phyloP scores from a whole-genome alignment of 768 basidiomycete genomes.

The Suillus discolor region DNA sequence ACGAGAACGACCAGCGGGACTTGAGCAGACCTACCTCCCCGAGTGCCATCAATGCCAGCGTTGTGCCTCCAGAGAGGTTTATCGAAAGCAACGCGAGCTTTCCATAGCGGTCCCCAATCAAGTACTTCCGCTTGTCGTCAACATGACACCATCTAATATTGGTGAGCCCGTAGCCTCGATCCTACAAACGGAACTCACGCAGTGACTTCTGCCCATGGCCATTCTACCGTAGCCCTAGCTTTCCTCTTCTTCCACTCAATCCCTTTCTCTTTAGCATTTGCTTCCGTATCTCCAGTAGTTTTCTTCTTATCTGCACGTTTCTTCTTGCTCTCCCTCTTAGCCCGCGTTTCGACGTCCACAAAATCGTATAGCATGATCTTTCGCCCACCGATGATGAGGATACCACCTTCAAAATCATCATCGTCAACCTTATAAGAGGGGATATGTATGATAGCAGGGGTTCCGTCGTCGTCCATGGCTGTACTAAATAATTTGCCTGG shows the following conservation, averaged over 20 bases:
- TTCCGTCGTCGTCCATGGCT: slow-evolving; percentile 32
- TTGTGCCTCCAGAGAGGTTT: slow-evolving; percentile 39
- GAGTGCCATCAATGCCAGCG: slow-evolving; percentile 59
- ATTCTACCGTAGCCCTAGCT: slow-evolving; percentile 56
- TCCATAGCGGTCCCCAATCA: slow-evolving; percentile 75
- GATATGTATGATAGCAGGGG: slow-evolving; percentile 44
- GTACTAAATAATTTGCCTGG: slow-evolving; percentile 46
- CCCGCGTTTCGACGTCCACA: slow-evolving; percentile 46
- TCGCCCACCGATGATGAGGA: slow-evolving; percentile 70
- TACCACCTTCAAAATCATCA: slow-evolving; percentile 56
- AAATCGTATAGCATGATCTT: slow-evolving; percentile 66
- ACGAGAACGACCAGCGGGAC: slow-evolving; percentile 8
- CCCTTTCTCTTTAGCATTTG: slow-evolving; percentile 51
- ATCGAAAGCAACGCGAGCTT: slow-evolving; percentile 67
- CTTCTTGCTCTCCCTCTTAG: slow-evolving; percentile 57
- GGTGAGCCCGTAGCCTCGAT: slow-evolving; percentile 2
- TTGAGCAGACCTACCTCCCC: slow-evolving; percentile 59
- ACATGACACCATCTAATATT: slow-evolving; percentile 52
- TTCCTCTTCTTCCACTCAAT: slow-evolving; percentile 56
- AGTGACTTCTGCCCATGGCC: slow-evolving; percentile 77
- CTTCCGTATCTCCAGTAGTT: slow-evolving; percentile 43
- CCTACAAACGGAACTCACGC: slow-evolving; percentile 48
- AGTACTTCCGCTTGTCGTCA: slow-evolving; percentile 48
- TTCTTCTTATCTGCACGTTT: slow-evolving; percentile 55
- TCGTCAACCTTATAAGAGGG: slow-evolving; percentile 25